phyloP scores from a whole-genome alignment of 176 grass and related monocot genomes.

The Bothriochloa decipiens region DNA sequence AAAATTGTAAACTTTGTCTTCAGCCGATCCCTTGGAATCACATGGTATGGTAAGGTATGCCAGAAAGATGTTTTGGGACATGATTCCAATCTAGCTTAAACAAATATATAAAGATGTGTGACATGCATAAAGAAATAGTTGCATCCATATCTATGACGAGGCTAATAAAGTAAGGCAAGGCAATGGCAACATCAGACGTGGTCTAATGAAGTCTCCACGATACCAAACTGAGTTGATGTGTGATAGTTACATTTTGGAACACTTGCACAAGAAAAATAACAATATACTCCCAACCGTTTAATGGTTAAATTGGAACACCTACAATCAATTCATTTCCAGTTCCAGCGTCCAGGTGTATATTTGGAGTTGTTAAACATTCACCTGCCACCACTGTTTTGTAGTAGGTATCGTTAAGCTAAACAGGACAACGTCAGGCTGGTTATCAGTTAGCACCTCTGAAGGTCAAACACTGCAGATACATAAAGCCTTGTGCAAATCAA shows the following conservation, averaged over 20 bases:
- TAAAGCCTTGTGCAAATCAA: constrained; percentile 5
- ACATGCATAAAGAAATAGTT: constrained; percentile 7
- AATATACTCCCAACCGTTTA: constrained; percentile 31
- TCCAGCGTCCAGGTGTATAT: constrained; percentile 30
- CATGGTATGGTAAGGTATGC: background rate
- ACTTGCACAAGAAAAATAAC: constrained; percentile 13
- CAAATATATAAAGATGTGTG: constrained; percentile 5
- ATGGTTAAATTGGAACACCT: background rate
- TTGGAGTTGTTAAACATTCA: constrained; percentile 15
- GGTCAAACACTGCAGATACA: constrained; percentile 14
- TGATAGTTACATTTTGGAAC: constrained; percentile 25
- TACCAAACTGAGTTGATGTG: constrained; percentile 47
- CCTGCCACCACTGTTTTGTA: constrained; percentile 32
- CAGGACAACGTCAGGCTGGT: background rate
- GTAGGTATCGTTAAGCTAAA: background rate
- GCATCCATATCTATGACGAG: constrained; percentile 29
- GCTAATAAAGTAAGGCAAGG: constrained; percentile 28
- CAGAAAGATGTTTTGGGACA: background rate
- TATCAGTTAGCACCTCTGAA: background rate
- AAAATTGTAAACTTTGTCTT: background rate
- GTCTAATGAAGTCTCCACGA: constrained; percentile 18
- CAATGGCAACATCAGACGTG: constrained; percentile 42
- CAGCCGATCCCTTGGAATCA: constrained; percentile 17
- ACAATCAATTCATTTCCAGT: constrained; percentile 21
- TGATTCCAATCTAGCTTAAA: constrained; percentile 11